Evolutionary conservation across 2,329 filamentous ascomycete genomes (phyloP), one percentile per base, ranked within the genome.

Genomic region (Monilinia vaccinii-corymbosi): DNA sequence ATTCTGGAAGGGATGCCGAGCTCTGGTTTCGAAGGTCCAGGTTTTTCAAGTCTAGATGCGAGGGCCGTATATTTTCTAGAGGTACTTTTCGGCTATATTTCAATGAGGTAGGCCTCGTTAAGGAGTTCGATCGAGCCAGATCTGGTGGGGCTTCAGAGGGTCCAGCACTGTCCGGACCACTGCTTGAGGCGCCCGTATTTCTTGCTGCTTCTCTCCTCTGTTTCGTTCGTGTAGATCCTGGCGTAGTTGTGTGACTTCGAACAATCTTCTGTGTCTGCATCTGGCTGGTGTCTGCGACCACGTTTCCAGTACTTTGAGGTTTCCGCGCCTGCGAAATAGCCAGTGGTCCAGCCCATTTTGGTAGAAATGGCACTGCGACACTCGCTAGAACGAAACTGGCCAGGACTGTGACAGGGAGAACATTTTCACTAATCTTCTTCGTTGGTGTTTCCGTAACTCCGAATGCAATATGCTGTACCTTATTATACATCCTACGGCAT

Each of bases 381-480:
- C 87, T 88, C 56, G 87, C 89, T 58, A 93, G 78, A 42, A 93
- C 86, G 69, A 94, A 84, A 73, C 89, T 92, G 42, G 88, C 87
- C 38, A 94, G 81, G 2, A 94, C 86, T 8, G 88, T 89, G 58
- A 93, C 88, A 9, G 89, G 89, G 44, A 93, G 74, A 7, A 88
- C 80, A 72, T 94, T 94, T 73, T 93, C 89, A 71, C 85, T 87
- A 72, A 94, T 91, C 75, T 86, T 87, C 68, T 91, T 79, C 61
- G 85, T 81, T 62, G 79, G 79, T 31, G 81, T 79, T 69, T 93
- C 89, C 38, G 85, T 80, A 28, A 88, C 79, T 23, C 89, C 89
- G 72, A 94, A 94, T 31, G 94, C 89, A 67, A 94, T 90, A 73
- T 90, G 85, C 74, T 94, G 89, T 44, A 94, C 88, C 74, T 90